Evolutionary conservation across 139 green algal genomes (phyloP).

Genomic region (Astrephomene gubernaculifera): DNA sequence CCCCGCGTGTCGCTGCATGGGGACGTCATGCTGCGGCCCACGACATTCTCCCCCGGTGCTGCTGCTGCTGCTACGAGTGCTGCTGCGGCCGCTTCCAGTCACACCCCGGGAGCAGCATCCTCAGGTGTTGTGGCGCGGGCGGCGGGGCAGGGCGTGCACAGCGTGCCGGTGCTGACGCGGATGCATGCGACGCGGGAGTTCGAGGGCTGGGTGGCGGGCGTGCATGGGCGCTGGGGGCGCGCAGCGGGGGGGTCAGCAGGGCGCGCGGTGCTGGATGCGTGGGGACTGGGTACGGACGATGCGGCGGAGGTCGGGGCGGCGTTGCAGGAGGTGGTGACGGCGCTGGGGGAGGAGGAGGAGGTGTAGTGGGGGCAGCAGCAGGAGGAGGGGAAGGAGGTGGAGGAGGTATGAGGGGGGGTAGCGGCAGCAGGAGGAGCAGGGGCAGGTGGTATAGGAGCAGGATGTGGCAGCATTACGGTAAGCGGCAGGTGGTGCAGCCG

Average conservation of each 20-base stretch:
- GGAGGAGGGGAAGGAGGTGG: no score
- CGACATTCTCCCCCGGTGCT: neutral
- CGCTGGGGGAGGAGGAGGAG: conserved; percentile 11
- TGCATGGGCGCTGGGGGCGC: neutral
- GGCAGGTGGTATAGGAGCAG: no score
- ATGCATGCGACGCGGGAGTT: conserved; percentile 47
- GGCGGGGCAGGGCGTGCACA: conserved; percentile 7
- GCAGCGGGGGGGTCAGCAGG: neutral
- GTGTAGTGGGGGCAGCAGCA: neutral
- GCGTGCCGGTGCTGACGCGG: conserved; percentile 38
- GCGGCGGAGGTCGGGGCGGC: neutral
- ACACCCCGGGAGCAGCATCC: no score
- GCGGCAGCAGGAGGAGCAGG: no score
- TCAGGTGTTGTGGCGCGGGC: neutral
- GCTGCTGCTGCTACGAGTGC: no score
- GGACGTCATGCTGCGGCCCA: neutral
- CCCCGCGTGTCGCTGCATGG: neutral
- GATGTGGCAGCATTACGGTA: no score
- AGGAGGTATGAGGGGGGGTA: no score
- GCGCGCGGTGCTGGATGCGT: conserved; percentile 30
- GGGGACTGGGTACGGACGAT: conserved; percentile 19
- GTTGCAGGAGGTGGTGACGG: neutral
- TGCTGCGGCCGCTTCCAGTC: no score
- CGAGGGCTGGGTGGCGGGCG: conserved; percentile 5
- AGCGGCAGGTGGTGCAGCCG: no score